Evolutionary conservation across 257 asterid species (phyloP), one percentile per base, ranked within the genome.

Genomic region (Solanum corneliomulleri): DNA sequence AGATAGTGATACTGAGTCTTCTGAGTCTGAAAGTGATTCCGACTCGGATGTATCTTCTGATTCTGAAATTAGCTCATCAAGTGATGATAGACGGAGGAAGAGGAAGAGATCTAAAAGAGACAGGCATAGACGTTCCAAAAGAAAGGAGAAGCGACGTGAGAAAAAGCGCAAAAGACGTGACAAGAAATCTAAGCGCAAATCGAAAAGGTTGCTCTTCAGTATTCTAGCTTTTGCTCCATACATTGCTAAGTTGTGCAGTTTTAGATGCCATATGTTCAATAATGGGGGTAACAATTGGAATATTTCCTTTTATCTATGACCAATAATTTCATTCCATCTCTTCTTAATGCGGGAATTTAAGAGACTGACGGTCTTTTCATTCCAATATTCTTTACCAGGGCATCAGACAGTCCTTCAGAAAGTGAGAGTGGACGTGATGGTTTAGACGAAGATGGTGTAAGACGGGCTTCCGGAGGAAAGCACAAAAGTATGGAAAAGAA

Each of bases 81-180:
- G 95, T 91, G 96, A 95, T 82, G 97, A 90, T 80, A 95, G 90
- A 89, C 97, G 94, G 71, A 94, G 92, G 93, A 97, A 95, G 89
- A 91, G 98, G 89, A 97, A 93, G 93, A 94, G 98, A 91, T 94
- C 95, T 21, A 96, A 91, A 93, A 93, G 92, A 91, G 98, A 92
- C 45, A 92, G 89, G 88, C 92, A 93, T 89, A 93, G 89, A 86
- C 98, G 94, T 83, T 92, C 94, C 69, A 97, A 91, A 83, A 93
- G 90, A 91, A 93, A 92, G 92, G 98, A 95, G 84, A 94, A 85
- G 74, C 91, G 94, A 31, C 98, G 94, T 91, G 98, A 91, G 27
- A 96, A 90, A 91, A 95, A 95, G 88, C 98, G 93, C 52, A 94
- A 87, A 93, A 94, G 93, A 91, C 96, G 95, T 88, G 98, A 95